Percentiles rank a stretch among this genome's conserved stretches.
These are phyloP conservation scores for Venturia pyrina DNA, from an alignment of 2,329 filamentous ascomycete genomes.

Conservation along the genomic window DNA sequence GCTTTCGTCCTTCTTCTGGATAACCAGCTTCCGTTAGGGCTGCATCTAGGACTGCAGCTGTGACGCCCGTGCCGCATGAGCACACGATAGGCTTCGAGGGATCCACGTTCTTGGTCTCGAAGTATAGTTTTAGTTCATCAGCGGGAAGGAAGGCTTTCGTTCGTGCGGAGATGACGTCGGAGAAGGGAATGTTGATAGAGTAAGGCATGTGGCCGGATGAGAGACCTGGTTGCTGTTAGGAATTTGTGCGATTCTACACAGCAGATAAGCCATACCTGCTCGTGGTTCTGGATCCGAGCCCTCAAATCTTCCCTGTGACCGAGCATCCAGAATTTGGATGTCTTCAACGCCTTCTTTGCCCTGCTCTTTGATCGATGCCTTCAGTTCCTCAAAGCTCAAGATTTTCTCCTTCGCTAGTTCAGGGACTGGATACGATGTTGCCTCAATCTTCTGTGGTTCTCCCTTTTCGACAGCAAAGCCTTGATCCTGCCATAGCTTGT, in stretches of 20 bases:
- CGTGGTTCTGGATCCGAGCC: slow-evolving; percentile 81
- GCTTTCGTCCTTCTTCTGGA: slow-evolving; percentile 56
- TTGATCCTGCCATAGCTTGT: slow-evolving; percentile 82
- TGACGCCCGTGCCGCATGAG: slow-evolving; percentile 89
- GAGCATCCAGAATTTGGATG: slow-evolving; percentile 81
- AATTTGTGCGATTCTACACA: not conserved
- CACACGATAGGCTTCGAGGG: slow-evolving; percentile 71
- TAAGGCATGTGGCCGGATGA: slow-evolving; percentile 88
- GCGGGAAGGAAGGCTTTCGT: slow-evolving; percentile 70
- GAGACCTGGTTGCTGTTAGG: slow-evolving; percentile 34
- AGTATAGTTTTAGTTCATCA: slow-evolving; percentile 63
- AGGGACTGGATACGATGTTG: slow-evolving; percentile 35
- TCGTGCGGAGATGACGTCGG: slow-evolving; percentile 66
- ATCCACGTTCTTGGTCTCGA: slow-evolving; percentile 71
- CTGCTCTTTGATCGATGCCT: slow-evolving; percentile 61
- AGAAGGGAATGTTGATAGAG: slow-evolving; percentile 72
- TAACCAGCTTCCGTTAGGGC: slow-evolving; percentile 72
- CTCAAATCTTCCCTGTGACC: slow-evolving; percentile 68
- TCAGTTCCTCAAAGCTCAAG: slow-evolving; percentile 72
- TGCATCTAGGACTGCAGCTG: slow-evolving; percentile 81
- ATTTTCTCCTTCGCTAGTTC: slow-evolving; percentile 51
- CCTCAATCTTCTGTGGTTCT: slow-evolving; percentile 36
- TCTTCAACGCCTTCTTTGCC: slow-evolving; percentile 77
- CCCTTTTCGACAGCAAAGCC: slow-evolving; percentile 77
- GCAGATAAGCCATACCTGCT: slow-evolving; percentile 41